Evolutionary conservation across 2,329 filamentous ascomycete species (phyloP), one percentile per base, ranked within the genome.

Genomic region (Trichoderma sp.): DNA sequence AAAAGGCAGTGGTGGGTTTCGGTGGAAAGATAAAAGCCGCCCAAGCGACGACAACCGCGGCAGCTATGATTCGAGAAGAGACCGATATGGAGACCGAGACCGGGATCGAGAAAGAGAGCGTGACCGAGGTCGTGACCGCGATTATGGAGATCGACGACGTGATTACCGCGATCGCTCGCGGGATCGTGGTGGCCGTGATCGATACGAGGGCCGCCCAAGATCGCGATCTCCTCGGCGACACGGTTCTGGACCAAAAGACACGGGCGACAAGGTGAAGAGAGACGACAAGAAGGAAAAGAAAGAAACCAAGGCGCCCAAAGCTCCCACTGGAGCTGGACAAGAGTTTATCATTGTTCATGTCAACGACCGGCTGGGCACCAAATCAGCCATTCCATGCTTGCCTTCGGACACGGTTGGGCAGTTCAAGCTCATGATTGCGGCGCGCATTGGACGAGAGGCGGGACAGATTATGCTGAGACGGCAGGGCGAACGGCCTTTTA

Each of bases 291-390:
- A 83, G 69, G 80, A 84, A 65, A 82, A 83, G 70, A 83, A 75
- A 74, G 79, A 67, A 53, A 72, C 74, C 34, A 76, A 67, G 5
- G 75, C 73, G 21, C 73, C 72, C 32, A 78, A 74, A 26, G 76
- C 75, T 34, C 73, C 81, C 79, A 63, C 72, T 2, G 75, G 74
- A 11, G 51, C 83, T 4, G 81, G 85, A 6, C 92, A 97, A 79
- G 91, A 94, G 71, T 97, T 98, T 92, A 98, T 98, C 76, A 89
- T 97, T 66, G 95, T 98, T 21, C 90, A 95, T 78, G 90, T 98
- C 79, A 98, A 98, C 80, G 95, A 98, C 82, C 89, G 95, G n/a
- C 85, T 98, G 43, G 95, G 95, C 14, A 98, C 95, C n/a, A 97
- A 97, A 79, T 93, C 95, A 18, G 92, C 93, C 67, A 96, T 98